Base-by-base conservation (phyloP, 257 asterid genomes). In the Gentiana straminea region DNA sequence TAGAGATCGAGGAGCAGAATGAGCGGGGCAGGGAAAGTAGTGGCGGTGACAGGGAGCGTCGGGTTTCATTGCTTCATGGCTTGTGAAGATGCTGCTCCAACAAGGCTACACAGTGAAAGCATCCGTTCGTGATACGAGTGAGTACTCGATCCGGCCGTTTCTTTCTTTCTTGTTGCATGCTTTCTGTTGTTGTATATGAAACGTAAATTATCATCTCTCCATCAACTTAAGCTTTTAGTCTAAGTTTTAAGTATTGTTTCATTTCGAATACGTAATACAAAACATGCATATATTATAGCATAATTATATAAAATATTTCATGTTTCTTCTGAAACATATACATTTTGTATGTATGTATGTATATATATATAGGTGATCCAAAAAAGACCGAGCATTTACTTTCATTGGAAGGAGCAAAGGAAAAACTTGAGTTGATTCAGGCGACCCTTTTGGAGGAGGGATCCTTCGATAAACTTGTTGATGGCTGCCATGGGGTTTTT, bases 31-130 rank as follows among this genome's bases (percentile, higher is more conserved):
- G 46, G 46, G 5, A 69, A 70, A 68, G 63, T 70, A 4, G 94
- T 84, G 47, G 77, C 84, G 49, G 94, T 84, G 33, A 84, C 89
- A 0, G 94, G 94, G 33, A n/a, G 91, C 86, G 2, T 79, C 86
- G 0, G 91, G 91, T 0, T 80, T 55, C 70, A 69, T 77, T 15
- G 87, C 86, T 0, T 81, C 89, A 49, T 84, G 89, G 89, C 74
- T 84, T 34, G 94, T 84, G 37, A 76, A 81, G 73, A 52, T 76
- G 52, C 35, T 81, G 52, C 86, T 84, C 13, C 38, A 70, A 0
- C 77, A 75, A 46, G 86, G 89, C 24, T 84, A 84, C 64, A 76
- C 79, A 0, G 86, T 82, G 35, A 79, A 72, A 48, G 90, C 77
- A 55, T 77, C 88, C 2, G 91, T 84, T 63, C 72, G 86, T 3